Percentiles rank a stretch among this genome's conserved stretches.
Evolutionary conservation across 208 protist genomes (phyloP).

Genomic region (Trypanosoma platydactyli): DNA sequence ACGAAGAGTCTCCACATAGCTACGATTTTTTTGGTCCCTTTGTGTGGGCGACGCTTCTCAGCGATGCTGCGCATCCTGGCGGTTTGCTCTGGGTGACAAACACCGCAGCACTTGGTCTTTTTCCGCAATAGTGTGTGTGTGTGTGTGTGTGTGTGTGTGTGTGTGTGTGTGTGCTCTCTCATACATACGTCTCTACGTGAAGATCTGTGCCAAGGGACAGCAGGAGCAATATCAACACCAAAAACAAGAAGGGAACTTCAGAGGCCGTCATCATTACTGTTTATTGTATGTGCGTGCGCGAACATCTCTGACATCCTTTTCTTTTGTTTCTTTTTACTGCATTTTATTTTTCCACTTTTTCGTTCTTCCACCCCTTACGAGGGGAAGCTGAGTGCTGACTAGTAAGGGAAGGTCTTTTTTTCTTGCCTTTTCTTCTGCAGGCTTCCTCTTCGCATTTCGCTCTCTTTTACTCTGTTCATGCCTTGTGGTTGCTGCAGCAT

Average conservation of each 20-base stretch:
- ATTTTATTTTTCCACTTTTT: constrained; percentile 4
- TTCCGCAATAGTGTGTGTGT: no score
- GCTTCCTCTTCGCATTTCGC: no score
- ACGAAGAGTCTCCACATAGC: constrained; percentile 79
- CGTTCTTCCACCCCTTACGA: constrained; percentile 1
- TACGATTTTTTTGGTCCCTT: constrained; percentile 88
- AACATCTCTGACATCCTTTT: no score
- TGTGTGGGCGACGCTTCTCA: constrained; percentile 71
- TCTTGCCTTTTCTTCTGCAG: no score
- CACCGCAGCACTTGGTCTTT: constrained; percentile 42
- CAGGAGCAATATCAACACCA: constrained; percentile 1
- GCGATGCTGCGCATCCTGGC: constrained; percentile 53
- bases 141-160: constrained; percentile 4
- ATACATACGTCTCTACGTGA: constrained; percentile 23
- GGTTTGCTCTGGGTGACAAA: constrained; percentile 54
- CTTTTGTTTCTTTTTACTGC: constrained; percentile 14
- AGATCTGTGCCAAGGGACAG: neutral
- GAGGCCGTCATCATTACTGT: neutral
- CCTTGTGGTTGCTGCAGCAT: no score
- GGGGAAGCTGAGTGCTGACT: neutral
- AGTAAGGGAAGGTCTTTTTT: no score
- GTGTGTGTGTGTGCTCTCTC: neutral
- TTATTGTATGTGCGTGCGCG: neutral
- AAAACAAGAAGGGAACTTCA: neutral
- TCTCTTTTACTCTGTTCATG: no score